Evolutionary conservation across 164 flowering plant genomes (phyloP).

Genomic region (Macadamia tetraphylla): DNA sequence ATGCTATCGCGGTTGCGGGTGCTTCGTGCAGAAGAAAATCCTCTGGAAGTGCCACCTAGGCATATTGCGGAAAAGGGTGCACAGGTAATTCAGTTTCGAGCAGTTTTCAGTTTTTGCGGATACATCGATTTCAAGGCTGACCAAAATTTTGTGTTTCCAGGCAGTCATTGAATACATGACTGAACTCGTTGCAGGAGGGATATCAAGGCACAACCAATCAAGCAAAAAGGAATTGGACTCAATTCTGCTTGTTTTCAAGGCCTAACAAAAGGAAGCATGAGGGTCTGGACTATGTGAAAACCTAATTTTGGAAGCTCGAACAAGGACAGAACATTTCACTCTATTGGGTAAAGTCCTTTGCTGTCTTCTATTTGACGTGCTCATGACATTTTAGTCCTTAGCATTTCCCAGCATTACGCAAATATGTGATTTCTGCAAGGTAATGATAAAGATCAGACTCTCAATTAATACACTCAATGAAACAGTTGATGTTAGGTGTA

Average conservation of each 20-base stretch:
- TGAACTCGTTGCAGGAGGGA: conserved; percentile 54
- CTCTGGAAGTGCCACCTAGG: conserved; percentile 75
- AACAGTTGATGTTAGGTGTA: neutral
- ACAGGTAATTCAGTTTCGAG: conserved; percentile 40
- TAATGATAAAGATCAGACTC: neutral
- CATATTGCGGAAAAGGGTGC: conserved; percentile 66
- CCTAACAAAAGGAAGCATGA: conserved; percentile 62
- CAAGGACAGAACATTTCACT: neutral
- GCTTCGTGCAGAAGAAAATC: conserved; percentile 62
- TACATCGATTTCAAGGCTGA: conserved; percentile 1
- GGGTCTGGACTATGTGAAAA: conserved; percentile 36
- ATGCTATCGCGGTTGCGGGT: conserved; percentile 52
- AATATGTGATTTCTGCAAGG: neutral
- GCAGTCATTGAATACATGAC: conserved; percentile 84
- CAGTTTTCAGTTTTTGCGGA: neutral
- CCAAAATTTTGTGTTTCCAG: conserved; percentile 28
- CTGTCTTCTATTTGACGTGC: neutral
- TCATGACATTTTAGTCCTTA: neutral
- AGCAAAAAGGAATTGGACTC: conserved; percentile 60
- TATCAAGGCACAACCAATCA: conserved; percentile 43
- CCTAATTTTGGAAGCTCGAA: conserved; percentile 17
- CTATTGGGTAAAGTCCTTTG: conserved; percentile 6
- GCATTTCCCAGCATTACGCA: neutral
- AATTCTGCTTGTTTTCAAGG: conserved; percentile 53
- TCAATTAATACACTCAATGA: neutral